Base-by-base conservation (phyloP, 2,329 filamentous ascomycete genomes). In the Clonostachys sp. region DNA sequence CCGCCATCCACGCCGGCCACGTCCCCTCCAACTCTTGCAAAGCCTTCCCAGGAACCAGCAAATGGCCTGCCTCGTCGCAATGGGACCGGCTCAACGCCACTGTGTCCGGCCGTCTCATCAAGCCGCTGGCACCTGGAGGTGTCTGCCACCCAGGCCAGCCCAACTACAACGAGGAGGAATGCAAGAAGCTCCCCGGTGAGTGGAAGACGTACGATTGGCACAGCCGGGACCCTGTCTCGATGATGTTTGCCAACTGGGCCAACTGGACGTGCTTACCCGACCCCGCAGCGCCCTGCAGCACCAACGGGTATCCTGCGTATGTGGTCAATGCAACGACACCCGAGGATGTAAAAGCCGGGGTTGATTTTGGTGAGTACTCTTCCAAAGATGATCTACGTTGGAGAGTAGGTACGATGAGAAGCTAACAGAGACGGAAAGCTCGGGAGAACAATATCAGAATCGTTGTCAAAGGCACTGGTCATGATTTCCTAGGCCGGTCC, bases 221-320 rank as follows among this genome's bases (percentile, higher is more conserved):
- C 38, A 44, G 50, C 0, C 48, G 53, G 1, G 48, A 65, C 24
- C 63, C 64, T 6, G 44, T 67, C 8, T 66, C 63, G 0, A 50
- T 65, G 3, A 61, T 63, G 48, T 58, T 53, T 48, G 58, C 75
- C 47, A 71, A 74, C 44, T 77, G 64, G 57, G 67, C 67, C 49
- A 76, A 80, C 54, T 73, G 73, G 58, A 70, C 73, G 12, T 80
- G 76, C 56, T 62, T 78, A 39, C 75, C 75, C 3, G 53, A 68
- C 47, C 51, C 61, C 1, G 50, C 52, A 6, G 45, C 55, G 40
- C 61, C 69, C 0, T 79, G 66, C 41, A 59, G 55, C 12, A 46
- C 34, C 6, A 43, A 47, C 6, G 66, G 65, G 3, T 68, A 68
- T 47, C 60, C 64, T n/a, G 52, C 65, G 2, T 67, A 60, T 46